Evolutionary conservation across 2,329 filamentous ascomycete genomes (phyloP).

Genomic region (Ceratocystis albifundus): DNA sequence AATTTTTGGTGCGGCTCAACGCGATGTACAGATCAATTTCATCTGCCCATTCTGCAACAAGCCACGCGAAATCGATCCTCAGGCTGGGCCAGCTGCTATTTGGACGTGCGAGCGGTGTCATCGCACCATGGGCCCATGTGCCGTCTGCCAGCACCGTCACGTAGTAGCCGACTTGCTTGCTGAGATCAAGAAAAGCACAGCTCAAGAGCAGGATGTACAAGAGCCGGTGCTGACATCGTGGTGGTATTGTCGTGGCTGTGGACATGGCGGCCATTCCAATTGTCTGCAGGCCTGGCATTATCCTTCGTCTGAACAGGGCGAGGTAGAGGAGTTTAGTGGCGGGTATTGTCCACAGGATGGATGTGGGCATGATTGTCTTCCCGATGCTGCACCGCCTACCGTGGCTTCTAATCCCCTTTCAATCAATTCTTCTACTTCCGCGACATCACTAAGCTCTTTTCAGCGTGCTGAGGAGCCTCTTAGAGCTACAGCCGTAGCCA

Average conservation of each 20-base stretch:
- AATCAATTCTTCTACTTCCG: conserved; percentile 16
- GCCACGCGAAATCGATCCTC: conserved; percentile 41
- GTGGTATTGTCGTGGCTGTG: conserved; percentile 54
- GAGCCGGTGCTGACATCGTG: conserved; percentile 36
- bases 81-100: conserved; percentile 35
- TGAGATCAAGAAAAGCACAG: conserved; percentile 26
- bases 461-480: neutral
- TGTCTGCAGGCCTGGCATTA: conserved; percentile 50
- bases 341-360: conserved; percentile 55
- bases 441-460: conserved; percentile 24
- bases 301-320: conserved; percentile 14
- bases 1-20: conserved; percentile 44
- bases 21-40: conserved; percentile 43
- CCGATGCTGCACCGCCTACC: conserved; percentile 30
- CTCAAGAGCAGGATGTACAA: conserved; percentile 21
- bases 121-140: conserved; percentile 43
- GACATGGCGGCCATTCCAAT: conserved; percentile 50
- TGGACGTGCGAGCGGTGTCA: conserved; percentile 49
- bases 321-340: conserved; percentile 33
- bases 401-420: neutral
- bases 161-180: conserved; percentile 32
- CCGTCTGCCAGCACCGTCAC: conserved; percentile 47
- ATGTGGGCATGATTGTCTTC: conserved; percentile 52
- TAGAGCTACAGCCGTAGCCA: neutral
- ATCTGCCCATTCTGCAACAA: conserved; percentile 47